Percentiles rank a stretch among this genome's conserved stretches.
These are phyloP conservation scores for Pterocarpus santalinus DNA, from an alignment of 306 rosid species.

Conservation along the genomic window DNA sequence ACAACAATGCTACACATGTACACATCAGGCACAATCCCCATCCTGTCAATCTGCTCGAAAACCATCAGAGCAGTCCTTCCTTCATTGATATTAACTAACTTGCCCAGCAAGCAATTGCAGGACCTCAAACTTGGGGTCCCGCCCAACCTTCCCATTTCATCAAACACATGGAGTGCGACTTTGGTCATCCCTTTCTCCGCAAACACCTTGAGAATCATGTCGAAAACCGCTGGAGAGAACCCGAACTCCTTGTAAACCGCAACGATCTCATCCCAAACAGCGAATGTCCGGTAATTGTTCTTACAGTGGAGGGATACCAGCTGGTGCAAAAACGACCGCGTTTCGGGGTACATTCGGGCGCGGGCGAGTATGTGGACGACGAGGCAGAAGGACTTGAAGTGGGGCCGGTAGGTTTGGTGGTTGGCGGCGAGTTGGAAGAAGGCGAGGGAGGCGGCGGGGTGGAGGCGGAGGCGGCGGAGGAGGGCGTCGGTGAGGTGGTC, in stretches of 20 bases:
- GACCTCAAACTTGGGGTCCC: constrained; percentile 73
- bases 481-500: constrained; percentile 74
- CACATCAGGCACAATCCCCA: constrained; percentile 71
- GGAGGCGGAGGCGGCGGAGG: constrained; percentile 71
- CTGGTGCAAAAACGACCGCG: constrained; percentile 59
- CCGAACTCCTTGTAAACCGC: constrained; percentile 57
- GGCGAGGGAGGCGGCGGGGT: constrained; percentile 66
- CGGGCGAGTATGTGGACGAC: constrained; percentile 75
- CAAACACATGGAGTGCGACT: constrained; percentile 77
- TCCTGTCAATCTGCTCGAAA: constrained; percentile 64
- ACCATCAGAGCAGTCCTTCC: constrained; percentile 53
- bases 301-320: constrained; percentile 56
- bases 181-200: constrained; percentile 69
- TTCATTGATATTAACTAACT: constrained; percentile 62
- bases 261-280: constrained; percentile 62
- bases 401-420: constrained; percentile 71
- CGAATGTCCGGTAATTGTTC: constrained; percentile 51
- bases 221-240: constrained; percentile 70
- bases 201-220: constrained; percentile 72
- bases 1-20: constrained; percentile 72
- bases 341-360: constrained; percentile 68
- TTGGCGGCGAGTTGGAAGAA: constrained; percentile 68
- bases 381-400: constrained; percentile 63
- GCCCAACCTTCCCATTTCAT: constrained; percentile 69
- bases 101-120: constrained; percentile 75